Evolutionary conservation across 2,329 filamentous ascomycete species (phyloP).

Genomic region (Hypoxylon sp.): DNA sequence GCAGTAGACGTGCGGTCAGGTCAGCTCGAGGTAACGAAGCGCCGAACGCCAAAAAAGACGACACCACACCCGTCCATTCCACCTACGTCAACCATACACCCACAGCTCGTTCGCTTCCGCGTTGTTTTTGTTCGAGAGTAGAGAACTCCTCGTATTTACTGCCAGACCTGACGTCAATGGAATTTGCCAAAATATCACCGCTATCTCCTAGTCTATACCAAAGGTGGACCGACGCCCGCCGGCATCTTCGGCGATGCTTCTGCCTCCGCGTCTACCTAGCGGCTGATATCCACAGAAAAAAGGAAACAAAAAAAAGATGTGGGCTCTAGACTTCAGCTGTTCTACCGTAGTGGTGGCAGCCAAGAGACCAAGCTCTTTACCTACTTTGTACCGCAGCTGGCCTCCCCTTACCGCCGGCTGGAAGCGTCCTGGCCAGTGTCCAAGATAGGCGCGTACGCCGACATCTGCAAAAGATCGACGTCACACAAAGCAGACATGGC

Average conservation of each 20-base stretch:
- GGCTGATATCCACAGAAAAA: conserved; percentile 16
- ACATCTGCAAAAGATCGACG: conserved; percentile 27
- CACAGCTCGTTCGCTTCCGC: background rate
- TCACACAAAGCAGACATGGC: conserved; percentile 11
- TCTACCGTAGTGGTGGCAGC: conserved; percentile 7
- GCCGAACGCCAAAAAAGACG: too few relatives aligned
- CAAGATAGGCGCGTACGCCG: conserved; percentile 17
- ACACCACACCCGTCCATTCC: background rate
- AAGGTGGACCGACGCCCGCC: too few relatives aligned
- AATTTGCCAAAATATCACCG: background rate
- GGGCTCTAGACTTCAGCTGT: conserved; percentile 27
- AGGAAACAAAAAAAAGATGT: too few relatives aligned
- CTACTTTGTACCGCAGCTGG: background rate
- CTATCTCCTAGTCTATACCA: conserved; percentile 15
- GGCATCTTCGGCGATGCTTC: conserved; percentile 17
- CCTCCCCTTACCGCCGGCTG: conserved; percentile 8
- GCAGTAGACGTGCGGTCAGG: too few relatives aligned
- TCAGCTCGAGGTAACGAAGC: background rate
- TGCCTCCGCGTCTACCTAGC: conserved; percentile 2
- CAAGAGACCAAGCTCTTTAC: background rate
- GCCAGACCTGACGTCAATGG: conserved; percentile 17
- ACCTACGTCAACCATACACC: background rate
- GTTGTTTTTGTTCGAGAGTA: background rate
- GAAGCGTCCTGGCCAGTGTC: conserved; percentile 5
- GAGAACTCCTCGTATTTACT: conserved; percentile 2